Percentiles rank a stretch among this genome's conserved stretches.
Evolutionary conservation across 306 rosid species (phyloP).

Genomic region (Prunus dulcis): DNA sequence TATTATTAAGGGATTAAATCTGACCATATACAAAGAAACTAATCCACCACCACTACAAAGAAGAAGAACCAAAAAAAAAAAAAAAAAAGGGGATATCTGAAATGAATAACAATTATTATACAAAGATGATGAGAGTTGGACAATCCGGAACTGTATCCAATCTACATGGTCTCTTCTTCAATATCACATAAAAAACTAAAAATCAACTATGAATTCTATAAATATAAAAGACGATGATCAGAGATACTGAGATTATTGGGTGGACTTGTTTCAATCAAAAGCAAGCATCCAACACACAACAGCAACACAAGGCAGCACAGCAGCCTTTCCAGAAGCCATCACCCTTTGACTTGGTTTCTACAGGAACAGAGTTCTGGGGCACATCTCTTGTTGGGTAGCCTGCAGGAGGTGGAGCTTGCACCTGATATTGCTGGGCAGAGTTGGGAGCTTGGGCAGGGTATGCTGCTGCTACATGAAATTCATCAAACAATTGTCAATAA

Average conservation of each 20-base stretch:
- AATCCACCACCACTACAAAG: neutral
- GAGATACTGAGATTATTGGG: neutral
- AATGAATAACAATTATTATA: neutral
- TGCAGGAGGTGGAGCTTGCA: constrained; percentile 50
- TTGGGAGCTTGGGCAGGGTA: constrained; percentile 37
- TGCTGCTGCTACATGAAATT: neutral
- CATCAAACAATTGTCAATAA: neutral
- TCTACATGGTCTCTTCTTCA: neutral
- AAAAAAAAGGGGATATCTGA: neutral
- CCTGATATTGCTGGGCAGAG: constrained; percentile 18
- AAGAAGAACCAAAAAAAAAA: neutral
- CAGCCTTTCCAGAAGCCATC: constrained; percentile 92
- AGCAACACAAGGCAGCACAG: constrained; percentile 76
- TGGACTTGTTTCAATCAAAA: constrained; percentile 27
- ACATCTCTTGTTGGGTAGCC: constrained; percentile 67
- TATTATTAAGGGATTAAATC: too few species aligned
- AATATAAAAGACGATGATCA: neutral
- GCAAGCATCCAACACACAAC: constrained; percentile 75
- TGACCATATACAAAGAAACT: neutral
- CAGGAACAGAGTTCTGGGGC: constrained; percentile 20
- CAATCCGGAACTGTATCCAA: neutral
- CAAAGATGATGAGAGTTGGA: neutral
- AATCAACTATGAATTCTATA: neutral
- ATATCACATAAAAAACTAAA: neutral
- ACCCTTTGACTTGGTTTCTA: constrained; percentile 63